Percentiles rank a stretch among this genome's conserved stretches.
Conservation (phyloP, 306 rosid species). For the Astragalus membranaceus region DNA sequence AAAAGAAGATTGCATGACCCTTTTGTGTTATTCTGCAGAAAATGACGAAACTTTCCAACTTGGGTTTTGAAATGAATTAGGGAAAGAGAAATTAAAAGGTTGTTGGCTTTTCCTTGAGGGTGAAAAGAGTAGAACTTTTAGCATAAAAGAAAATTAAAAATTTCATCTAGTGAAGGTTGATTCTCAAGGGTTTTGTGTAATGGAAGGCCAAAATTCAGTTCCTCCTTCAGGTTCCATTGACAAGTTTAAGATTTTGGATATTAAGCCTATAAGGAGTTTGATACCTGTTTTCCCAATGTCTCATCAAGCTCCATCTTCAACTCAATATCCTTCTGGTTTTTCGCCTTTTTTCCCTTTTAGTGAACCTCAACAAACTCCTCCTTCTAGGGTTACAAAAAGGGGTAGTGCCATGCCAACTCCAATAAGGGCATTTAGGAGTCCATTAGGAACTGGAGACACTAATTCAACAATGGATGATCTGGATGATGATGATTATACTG, state of each 20-base stretch:
- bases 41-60: not conserved
- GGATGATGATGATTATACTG: slow-evolving; percentile 8
- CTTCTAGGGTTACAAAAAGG: not conserved
- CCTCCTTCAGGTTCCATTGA: slow-evolving; percentile 42
- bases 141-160: not conserved
- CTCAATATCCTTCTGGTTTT: slow-evolving; percentile 39
- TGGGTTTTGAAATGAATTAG: slow-evolving; percentile 16
- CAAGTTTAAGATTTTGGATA: slow-evolving; percentile 49
- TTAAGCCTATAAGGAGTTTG: slow-evolving; percentile 57
- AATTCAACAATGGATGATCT: slow-evolving; percentile 13
- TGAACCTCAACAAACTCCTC: slow-evolving; percentile 24
- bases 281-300: slow-evolving; percentile 41
- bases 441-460: slow-evolving; percentile 20
- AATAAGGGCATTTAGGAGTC: slow-evolving; percentile 11
- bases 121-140: not conserved
- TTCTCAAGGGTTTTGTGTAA: slow-evolving; percentile 22
- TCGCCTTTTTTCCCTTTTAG: slow-evolving; percentile 54
- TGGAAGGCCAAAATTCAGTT: slow-evolving; percentile 46
- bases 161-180: not conserved
- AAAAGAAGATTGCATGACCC: slow-evolving; percentile 2
- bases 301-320: slow-evolving; percentile 26
- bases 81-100: not conserved
- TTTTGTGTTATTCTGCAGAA: slow-evolving; percentile 15
- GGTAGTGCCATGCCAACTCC: slow-evolving; percentile 26
- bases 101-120: not conserved